Evolutionary conservation across 1,284 basidiomycete genomes (phyloP).

Genomic region (Puccinia coronata): DNA sequence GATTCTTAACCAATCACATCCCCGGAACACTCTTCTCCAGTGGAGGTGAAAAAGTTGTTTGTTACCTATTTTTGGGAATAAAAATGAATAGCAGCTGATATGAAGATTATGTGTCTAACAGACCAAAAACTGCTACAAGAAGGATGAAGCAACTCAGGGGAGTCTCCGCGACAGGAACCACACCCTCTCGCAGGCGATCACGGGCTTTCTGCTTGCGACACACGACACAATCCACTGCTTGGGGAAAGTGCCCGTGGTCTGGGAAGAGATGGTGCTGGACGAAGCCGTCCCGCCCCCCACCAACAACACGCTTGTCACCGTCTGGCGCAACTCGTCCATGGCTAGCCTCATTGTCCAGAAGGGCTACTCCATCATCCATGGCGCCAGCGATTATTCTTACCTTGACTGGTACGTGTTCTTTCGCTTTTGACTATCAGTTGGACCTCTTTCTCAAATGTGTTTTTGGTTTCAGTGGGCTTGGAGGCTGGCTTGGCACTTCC

Average conservation of each 20-base stretch:
- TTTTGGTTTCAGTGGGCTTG: slow-evolving; percentile 68
- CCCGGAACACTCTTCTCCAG: slow-evolving; percentile 70
- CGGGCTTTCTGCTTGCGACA: slow-evolving; percentile 66
- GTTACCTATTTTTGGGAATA: too few species aligned
- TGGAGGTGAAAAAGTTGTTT: slow-evolving; percentile 81
- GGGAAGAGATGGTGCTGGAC: slow-evolving; percentile 74
- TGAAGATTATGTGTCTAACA: slow-evolving; percentile 24
- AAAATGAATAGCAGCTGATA: too few species aligned
- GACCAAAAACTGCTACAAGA: slow-evolving; percentile 53
- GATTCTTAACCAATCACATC: slow-evolving; percentile 62
- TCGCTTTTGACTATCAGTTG: slow-evolving; percentile 61
- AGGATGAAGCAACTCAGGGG: slow-evolving; percentile 66
- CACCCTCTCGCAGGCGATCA: slow-evolving; percentile 69
- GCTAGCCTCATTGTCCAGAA: slow-evolving; percentile 66
- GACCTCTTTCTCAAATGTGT: not conserved
- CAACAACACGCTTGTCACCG: slow-evolving; percentile 69
- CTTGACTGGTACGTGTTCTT: not conserved
- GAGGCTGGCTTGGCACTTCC: slow-evolving; percentile 72
- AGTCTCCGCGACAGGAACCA: slow-evolving; percentile 63
- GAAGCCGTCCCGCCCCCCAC: slow-evolving; percentile 68
- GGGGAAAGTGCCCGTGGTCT: slow-evolving; percentile 69
- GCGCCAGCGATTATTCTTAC: slow-evolving; percentile 55
- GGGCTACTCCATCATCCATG: slow-evolving; percentile 69
- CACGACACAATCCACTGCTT: slow-evolving; percentile 62
- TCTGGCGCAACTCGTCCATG: slow-evolving; percentile 71